Evolutionary conservation across 305 asterid genomes (phyloP).

Genomic region (Plantago rigida): DNA sequence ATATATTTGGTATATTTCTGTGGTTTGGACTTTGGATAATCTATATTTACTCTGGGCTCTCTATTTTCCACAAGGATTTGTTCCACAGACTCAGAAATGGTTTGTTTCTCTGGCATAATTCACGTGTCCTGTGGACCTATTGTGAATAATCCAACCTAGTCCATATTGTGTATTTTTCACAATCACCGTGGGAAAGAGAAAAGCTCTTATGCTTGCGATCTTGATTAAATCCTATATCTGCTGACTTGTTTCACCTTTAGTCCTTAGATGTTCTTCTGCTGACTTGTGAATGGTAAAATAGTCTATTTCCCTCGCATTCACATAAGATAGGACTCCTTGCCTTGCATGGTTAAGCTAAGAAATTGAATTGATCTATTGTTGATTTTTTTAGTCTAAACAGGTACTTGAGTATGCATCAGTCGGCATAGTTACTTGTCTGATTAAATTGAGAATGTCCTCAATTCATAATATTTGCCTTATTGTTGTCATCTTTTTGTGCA

Average conservation of each 20-base stretch:
- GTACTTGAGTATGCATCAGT: not conserved
- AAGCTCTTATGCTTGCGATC: not conserved
- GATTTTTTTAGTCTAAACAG: not conserved
- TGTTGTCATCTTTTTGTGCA: slow-evolving; percentile 31
- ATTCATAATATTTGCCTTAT: not conserved
- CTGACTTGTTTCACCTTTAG: not conserved
- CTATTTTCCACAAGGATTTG: not conserved
- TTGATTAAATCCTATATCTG: not conserved
- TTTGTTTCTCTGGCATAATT: not conserved
- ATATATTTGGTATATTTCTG: not conserved
- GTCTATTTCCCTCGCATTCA: not conserved
- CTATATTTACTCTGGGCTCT: not conserved
- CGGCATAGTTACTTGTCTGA: not conserved
- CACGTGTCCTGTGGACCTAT: not conserved
- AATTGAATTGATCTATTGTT: not conserved
- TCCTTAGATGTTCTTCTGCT: not conserved
- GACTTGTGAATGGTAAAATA: not conserved
- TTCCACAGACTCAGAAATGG: not conserved
- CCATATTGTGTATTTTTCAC: not conserved
- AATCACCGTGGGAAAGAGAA: not conserved
- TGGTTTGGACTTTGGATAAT: not conserved
- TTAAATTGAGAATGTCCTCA: not conserved
- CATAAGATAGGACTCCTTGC: not conserved
- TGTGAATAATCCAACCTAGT: slow-evolving; percentile 7
- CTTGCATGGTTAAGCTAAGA: not conserved